Conservation (phyloP, 2,329 filamentous ascomycete species). For the Phialemonium atrogriseum region DNA sequence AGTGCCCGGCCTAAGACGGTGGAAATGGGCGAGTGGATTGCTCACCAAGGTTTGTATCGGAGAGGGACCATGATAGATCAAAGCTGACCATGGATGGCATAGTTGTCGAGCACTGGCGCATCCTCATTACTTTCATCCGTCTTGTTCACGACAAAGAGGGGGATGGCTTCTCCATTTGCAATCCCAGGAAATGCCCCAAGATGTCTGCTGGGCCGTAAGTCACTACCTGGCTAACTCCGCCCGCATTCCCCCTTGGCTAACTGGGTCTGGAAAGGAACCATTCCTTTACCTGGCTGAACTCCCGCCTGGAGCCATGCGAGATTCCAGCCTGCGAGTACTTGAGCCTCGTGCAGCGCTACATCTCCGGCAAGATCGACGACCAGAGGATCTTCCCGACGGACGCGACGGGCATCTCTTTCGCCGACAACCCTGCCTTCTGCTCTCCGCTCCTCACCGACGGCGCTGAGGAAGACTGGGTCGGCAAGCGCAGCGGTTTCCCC, state of each 20-base stretch:
- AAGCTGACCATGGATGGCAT: conserved; percentile 4
- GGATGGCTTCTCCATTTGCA: conserved; percentile 72
- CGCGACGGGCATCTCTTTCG: conserved; percentile 58
- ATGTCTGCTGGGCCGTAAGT: conserved; percentile 93
- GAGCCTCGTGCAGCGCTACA: conserved; percentile 93
- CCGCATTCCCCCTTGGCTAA: conserved; percentile 5
- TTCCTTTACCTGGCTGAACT: conserved; percentile 94
- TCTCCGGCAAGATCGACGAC: conserved; percentile 91
- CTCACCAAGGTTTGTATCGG: conserved; percentile 73
- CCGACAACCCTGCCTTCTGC: conserved; percentile 50
- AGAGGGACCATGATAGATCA: too few species aligned
- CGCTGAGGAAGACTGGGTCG: conserved; percentile 60
- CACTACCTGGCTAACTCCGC: neutral
- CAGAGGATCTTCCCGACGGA: conserved; percentile 85
- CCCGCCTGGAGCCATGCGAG: conserved; percentile 78
- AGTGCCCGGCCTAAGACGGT: conserved; percentile 89
- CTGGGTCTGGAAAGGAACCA: conserved; percentile 52
- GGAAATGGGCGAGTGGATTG: conserved; percentile 91
- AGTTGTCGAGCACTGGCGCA: conserved; percentile 91
- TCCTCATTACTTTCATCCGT: conserved; percentile 81
- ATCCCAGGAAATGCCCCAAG: conserved; percentile 71
- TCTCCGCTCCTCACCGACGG: conserved; percentile 51
- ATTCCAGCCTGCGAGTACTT: conserved; percentile 91
- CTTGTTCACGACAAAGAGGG: conserved; percentile 82
- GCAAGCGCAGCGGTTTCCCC: conserved; percentile 88